phyloP scores from a whole-genome alignment of 2,329 filamentous ascomycete species.

The Paramyrothecium roridum region DNA sequence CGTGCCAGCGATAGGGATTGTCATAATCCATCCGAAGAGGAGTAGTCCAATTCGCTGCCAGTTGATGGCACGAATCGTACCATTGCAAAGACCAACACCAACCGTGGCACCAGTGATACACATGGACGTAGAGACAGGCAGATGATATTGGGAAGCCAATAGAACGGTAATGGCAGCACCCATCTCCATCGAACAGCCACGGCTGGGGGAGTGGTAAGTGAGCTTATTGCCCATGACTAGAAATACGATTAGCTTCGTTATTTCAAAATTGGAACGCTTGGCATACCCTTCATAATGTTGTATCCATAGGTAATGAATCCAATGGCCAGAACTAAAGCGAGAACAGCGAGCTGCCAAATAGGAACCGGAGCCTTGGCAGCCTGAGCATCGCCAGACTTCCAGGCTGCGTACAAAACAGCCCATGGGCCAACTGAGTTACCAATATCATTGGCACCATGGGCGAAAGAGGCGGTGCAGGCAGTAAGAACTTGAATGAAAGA shows the following conservation, averaged over 20 bases:
- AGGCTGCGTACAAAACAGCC: slow-evolving; percentile 65
- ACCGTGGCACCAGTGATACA: slow-evolving; percentile 76
- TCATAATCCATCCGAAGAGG: slow-evolving; percentile 53
- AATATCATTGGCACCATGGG: slow-evolving; percentile 73
- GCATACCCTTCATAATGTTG: slow-evolving; percentile 73
- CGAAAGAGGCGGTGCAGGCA: slow-evolving; percentile 67
- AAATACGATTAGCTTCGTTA: not conserved
- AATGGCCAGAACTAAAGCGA: slow-evolving; percentile 56
- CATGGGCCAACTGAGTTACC: slow-evolving; percentile 65
- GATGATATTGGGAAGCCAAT: slow-evolving; percentile 67
- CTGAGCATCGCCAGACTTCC: slow-evolving; percentile 58
- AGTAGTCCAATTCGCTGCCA: slow-evolving; percentile 67
- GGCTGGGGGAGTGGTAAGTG: slow-evolving; percentile 58
- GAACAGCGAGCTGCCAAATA: slow-evolving; percentile 70
- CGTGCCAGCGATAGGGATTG: slow-evolving; percentile 31
- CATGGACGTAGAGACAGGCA: slow-evolving; percentile 72
- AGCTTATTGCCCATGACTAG: slow-evolving; percentile 75
- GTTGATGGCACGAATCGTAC: slow-evolving; percentile 67
- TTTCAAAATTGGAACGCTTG: not conserved
- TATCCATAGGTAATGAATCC: slow-evolving; percentile 74
- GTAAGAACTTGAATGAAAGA: slow-evolving; percentile 63
- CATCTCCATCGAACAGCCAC: slow-evolving; percentile 70
- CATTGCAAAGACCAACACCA: slow-evolving; percentile 72
- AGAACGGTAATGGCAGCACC: slow-evolving; percentile 72
- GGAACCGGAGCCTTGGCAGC: slow-evolving; percentile 61